Conservation (phyloP, 805 yeast species). For the Sungouiella blattae region DNA sequence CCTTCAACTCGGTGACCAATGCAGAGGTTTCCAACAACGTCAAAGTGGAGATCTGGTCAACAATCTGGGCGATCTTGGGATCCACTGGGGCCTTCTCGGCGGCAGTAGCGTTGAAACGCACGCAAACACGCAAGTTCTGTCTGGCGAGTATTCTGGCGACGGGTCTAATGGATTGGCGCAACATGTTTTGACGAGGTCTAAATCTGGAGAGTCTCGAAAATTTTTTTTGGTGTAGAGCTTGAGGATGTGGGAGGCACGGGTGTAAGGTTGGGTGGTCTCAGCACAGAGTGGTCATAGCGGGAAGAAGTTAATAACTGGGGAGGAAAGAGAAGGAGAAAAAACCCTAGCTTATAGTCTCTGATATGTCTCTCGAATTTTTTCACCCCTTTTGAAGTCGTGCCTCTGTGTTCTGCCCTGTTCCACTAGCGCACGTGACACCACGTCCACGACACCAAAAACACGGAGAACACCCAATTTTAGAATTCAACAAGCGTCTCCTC, state of each 20-base stretch:
- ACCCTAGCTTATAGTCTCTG: too few relatives aligned
- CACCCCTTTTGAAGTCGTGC: too few relatives aligned
- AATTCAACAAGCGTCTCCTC: too few relatives aligned
- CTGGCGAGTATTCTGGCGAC: constrained; percentile 30
- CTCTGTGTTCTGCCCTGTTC: too few relatives aligned
- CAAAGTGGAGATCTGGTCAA: constrained; percentile 83
- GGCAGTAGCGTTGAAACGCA: constrained; percentile 49
- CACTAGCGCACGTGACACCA: too few relatives aligned
- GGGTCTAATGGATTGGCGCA: constrained; percentile 39
- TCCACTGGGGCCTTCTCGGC: constrained; percentile 57
- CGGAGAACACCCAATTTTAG: too few relatives aligned
- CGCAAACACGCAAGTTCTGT: constrained; percentile 20
- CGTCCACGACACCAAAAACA: too few relatives aligned
- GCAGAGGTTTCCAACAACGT: constrained; percentile 93
- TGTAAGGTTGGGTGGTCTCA: too few relatives aligned
- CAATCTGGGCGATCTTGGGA: constrained; percentile 84
- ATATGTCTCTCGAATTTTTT: too few relatives aligned
- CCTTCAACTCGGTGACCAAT: constrained; percentile 73
- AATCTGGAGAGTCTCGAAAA: constrained; percentile 5
- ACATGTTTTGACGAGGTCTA: constrained; percentile 13
- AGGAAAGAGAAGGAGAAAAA: too few relatives aligned
- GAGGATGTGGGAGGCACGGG: constrained; percentile 14
- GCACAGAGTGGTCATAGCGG: too few relatives aligned
- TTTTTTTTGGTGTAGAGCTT: constrained; percentile 8
- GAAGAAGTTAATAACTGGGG: too few relatives aligned